These are phyloP conservation scores for Aspergillus fumigatiaffinis DNA, from an alignment of 2,329 filamentous ascomycete species.

Conservation along the genomic window DNA sequence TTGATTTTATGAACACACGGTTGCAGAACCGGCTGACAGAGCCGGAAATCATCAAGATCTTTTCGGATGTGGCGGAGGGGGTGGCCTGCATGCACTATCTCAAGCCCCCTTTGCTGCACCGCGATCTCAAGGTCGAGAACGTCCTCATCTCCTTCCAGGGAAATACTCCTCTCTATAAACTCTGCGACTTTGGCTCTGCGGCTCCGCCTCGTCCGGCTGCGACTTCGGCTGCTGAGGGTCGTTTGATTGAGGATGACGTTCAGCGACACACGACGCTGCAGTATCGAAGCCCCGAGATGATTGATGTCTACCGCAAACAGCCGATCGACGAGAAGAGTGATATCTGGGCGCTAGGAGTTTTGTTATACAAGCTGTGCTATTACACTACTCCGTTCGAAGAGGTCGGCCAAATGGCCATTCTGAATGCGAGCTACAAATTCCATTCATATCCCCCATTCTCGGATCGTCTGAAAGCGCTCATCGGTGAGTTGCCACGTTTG, in stretches of 20 bases:
- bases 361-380: slow-evolving; percentile 97
- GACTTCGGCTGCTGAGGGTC: slow-evolving; percentile 80
- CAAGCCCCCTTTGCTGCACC: slow-evolving; percentile 84
- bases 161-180: slow-evolving; percentile 75
- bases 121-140: slow-evolving; percentile 97
- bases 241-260: slow-evolving; percentile 91
- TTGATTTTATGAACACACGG: slow-evolving; percentile 99
- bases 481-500: slow-evolving; percentile 57
- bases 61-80: slow-evolving; percentile 90
- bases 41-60: slow-evolving; percentile 95
- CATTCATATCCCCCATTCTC: slow-evolving; percentile 87
- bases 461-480: slow-evolving; percentile 80
- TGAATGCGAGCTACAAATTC: slow-evolving; percentile 93
- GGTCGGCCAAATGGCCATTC: slow-evolving; percentile 91
- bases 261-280: slow-evolving; percentile 96
- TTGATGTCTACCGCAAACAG: slow-evolving; percentile 93
- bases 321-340: slow-evolving; percentile 98
- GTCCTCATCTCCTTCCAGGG: slow-evolving; percentile 75
- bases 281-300: slow-evolving; percentile 97
- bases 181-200: slow-evolving; percentile 96
- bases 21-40: slow-evolving; percentile 95
- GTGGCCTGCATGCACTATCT: slow-evolving; percentile 99
- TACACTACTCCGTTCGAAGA: slow-evolving; percentile 99
- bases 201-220: slow-evolving; percentile 80
- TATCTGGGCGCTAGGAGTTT: slow-evolving; percentile 92